These are phyloP conservation scores for Stachybotrys chartarum DNA, from an alignment of 2,329 filamentous ascomycete species.

Conservation along the genomic window DNA sequence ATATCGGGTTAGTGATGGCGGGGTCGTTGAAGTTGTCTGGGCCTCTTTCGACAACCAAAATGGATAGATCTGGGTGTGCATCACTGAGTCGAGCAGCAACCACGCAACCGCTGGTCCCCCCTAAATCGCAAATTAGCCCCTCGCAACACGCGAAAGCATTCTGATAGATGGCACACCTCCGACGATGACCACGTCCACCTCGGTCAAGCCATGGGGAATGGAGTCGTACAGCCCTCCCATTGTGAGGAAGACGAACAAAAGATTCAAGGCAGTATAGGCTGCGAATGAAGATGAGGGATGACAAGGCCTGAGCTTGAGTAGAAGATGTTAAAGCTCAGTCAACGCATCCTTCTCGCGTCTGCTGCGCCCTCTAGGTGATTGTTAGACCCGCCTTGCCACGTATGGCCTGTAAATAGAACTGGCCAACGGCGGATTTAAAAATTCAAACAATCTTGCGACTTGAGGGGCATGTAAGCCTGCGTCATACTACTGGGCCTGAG, in stretches of 20 bases:
- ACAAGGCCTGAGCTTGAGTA: too few relatives aligned
- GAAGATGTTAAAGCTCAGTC: too few relatives aligned
- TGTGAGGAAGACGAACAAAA: too few relatives aligned
- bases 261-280: background rate
- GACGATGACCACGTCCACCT: background rate
- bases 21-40: background rate
- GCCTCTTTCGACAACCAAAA: background rate
- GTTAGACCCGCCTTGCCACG: too few relatives aligned
- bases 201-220: background rate
- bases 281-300: too few relatives aligned
- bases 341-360: too few relatives aligned
- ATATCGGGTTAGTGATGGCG: background rate
- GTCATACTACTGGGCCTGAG: too few relatives aligned
- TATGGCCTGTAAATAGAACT: too few relatives aligned
- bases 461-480: too few relatives aligned
- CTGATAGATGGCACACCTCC: background rate
- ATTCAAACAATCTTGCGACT: too few relatives aligned
- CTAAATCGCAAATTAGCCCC: background rate
- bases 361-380: too few relatives aligned
- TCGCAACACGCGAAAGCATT: background rate
- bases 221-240: background rate
- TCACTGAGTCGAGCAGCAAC: background rate
- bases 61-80: background rate
- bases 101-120: background rate
- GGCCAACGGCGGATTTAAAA: too few relatives aligned